Conservation (phyloP, 208 protist genomes). For the Acanthamoeba sp. region DNA sequence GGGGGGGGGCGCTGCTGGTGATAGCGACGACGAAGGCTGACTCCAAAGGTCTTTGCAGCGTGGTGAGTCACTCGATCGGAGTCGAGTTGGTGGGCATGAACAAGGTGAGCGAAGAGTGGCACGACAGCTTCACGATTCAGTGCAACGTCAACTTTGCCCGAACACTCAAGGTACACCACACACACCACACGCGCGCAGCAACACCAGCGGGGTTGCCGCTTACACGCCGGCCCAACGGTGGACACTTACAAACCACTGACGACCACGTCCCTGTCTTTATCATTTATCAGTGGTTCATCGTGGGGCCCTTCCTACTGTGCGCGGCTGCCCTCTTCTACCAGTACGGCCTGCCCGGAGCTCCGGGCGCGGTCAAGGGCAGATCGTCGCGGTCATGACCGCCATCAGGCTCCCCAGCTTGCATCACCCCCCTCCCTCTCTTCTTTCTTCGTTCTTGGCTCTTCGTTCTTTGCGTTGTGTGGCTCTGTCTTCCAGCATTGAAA, state of each 20-base stretch:
- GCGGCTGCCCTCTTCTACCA: background rate
- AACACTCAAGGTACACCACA: background rate
- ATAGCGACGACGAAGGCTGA: too few relatives aligned
- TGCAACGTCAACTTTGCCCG: slow-evolving; percentile 6
- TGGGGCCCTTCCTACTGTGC: slow-evolving; percentile 18
- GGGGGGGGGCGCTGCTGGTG: too few relatives aligned
- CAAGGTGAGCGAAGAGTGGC: slow-evolving; percentile 36
- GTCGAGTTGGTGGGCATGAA: slow-evolving; percentile 40
- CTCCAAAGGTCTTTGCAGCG: background rate
- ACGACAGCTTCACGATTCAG: slow-evolving; percentile 42
- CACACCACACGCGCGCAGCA: too few relatives aligned
- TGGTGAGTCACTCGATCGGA: background rate
- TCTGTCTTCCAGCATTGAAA: too few relatives aligned
- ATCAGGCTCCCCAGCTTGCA: too few relatives aligned
- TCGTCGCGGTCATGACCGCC: background rate
- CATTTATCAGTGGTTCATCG: background rate
- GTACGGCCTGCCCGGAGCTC: background rate
- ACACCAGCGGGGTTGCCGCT: too few relatives aligned
- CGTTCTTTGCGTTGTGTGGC: too few relatives aligned
- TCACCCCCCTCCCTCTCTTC: background rate
- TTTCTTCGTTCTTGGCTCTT: background rate
- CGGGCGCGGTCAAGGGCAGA: background rate
- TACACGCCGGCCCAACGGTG: background rate
- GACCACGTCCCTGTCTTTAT: background rate
- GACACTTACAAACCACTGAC: background rate